Conservation (phyloP, 1,284 basidiomycete species). For the Cryptococcus jaspeensis region DNA sequence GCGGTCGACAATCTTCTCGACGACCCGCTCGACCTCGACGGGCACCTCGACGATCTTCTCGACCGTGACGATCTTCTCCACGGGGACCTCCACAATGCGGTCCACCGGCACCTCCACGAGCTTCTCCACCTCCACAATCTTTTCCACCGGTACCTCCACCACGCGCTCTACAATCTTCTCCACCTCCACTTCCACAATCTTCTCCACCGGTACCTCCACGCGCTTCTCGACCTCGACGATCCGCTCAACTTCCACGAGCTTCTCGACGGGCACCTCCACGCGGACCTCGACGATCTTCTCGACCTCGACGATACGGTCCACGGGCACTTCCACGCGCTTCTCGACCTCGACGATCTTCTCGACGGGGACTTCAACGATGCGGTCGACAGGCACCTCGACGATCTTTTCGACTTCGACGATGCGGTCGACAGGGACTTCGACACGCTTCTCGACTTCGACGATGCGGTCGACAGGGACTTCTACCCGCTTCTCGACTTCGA, state of each 20-base stretch:
- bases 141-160: slow-evolving; percentile 41
- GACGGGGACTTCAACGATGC: slow-evolving; percentile 36
- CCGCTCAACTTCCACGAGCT: slow-evolving; percentile 38
- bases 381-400: slow-evolving; percentile 40
- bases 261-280: slow-evolving; percentile 47
- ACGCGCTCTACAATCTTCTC: slow-evolving; percentile 35
- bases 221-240: slow-evolving; percentile 35
- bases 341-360: slow-evolving; percentile 36
- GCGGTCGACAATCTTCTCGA: slow-evolving; percentile 41
- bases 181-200: slow-evolving; percentile 29
- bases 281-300: slow-evolving; percentile 50
- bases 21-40: slow-evolving; percentile 41
- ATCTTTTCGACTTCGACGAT: slow-evolving; percentile 33
- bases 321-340: slow-evolving; percentile 32
- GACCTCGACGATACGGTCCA: slow-evolving; percentile 41
- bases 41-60: slow-evolving; percentile 36
- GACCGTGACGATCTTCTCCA: slow-evolving; percentile 39
- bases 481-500: slow-evolving; percentile 40
- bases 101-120: slow-evolving; percentile 27
- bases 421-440: slow-evolving; percentile 34
- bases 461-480: slow-evolving; percentile 32
- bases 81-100: slow-evolving; percentile 32
- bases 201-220: slow-evolving; percentile 43
- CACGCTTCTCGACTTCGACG: slow-evolving; percentile 43
- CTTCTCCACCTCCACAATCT: slow-evolving; percentile 44